Evolutionary conservation across 192 early-diverging fungal species (phyloP).

Genomic region (Coemansia sp.): DNA sequence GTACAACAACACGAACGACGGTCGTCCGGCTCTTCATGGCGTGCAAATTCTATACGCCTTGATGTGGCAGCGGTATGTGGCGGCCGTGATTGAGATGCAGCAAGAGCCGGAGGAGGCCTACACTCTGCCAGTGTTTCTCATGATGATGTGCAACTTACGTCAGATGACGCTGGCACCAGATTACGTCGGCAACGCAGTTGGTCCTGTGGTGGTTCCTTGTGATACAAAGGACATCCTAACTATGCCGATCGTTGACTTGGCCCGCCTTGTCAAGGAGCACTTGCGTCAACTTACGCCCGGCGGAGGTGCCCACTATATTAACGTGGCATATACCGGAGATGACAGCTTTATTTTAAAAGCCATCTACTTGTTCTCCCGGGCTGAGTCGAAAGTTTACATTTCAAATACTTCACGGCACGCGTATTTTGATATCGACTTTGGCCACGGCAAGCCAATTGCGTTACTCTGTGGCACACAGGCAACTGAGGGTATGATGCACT

Average conservation of each 20-base stretch:
- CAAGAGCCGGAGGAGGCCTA: not conserved
- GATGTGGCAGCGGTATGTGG: not conserved
- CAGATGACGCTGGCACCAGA: too few relatives aligned
- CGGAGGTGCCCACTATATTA: not conserved
- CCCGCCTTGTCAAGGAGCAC: too few relatives aligned
- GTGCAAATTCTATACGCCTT: too few relatives aligned
- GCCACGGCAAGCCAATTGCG: constrained; percentile 18
- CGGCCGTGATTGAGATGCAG: not conserved
- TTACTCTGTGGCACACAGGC: not conserved
- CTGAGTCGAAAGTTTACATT: constrained; percentile 11
- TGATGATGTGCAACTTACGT: too few relatives aligned
- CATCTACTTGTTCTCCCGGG: not conserved
- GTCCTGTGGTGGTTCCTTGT: too few relatives aligned
- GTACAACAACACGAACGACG: too few relatives aligned
- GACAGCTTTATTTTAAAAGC: not conserved
- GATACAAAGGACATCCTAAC: too few relatives aligned
- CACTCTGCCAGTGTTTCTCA: not conserved
- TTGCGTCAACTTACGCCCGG: too few relatives aligned
- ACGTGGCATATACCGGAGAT: constrained; percentile 3
- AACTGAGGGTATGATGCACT: not conserved
- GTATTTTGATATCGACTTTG: constrained; percentile 23
- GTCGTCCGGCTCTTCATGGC: too few relatives aligned
- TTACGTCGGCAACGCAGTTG: too few relatives aligned
- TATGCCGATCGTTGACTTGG: too few relatives aligned
- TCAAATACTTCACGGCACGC: constrained; percentile 27